Conservation (phyloP, 805 yeast genomes). For the Kuraishia capsulata region DNA sequence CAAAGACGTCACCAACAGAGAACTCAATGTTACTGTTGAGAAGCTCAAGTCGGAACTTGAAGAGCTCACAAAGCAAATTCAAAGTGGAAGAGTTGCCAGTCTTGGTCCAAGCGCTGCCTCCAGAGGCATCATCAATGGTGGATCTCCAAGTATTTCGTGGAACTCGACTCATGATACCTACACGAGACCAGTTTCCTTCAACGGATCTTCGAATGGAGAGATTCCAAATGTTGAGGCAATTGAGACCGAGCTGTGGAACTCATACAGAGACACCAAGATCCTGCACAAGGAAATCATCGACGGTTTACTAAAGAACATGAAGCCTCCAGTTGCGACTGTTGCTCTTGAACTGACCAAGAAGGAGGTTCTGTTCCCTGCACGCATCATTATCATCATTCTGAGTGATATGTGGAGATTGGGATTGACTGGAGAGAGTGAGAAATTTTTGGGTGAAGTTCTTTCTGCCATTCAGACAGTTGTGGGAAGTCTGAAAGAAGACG, state of each 20-base stretch:
- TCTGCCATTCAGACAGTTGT: constrained; percentile 82
- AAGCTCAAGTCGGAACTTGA: constrained; percentile 34
- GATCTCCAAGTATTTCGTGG: constrained; percentile 5
- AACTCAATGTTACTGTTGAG: constrained; percentile 53
- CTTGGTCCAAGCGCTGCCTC: constrained; percentile 9
- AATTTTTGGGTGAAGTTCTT: constrained; percentile 81
- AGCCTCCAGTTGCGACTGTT: constrained; percentile 78
- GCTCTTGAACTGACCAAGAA: constrained; percentile 77
- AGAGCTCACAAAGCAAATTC: constrained; percentile 21
- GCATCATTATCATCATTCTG: constrained; percentile 83
- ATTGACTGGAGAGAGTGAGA: constrained; percentile 83
- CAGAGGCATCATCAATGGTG: constrained; percentile 6
- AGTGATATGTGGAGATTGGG: constrained; percentile 99
- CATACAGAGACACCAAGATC: constrained; percentile 60
- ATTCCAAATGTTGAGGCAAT: constrained; percentile 56
- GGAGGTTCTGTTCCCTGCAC: constrained; percentile 92
- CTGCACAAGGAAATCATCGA: constrained; percentile 80
- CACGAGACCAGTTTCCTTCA: constrained; percentile 53
- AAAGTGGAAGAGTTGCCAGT: constrained; percentile 4
- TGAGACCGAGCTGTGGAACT: constrained; percentile 64
- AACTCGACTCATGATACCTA: constrained; percentile 9
- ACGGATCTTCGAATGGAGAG: constrained; percentile 44
- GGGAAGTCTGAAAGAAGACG: constrained; percentile 72
- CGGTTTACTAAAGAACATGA: constrained; percentile 76
- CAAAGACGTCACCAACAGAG: constrained; percentile 55